A percentile compares a stretch with the other conserved stretches of the same genome.
These are phyloP conservation scores for Vigna trinervia DNA, from an alignment of 306 rosid species.

Conservation along the genomic window DNA sequence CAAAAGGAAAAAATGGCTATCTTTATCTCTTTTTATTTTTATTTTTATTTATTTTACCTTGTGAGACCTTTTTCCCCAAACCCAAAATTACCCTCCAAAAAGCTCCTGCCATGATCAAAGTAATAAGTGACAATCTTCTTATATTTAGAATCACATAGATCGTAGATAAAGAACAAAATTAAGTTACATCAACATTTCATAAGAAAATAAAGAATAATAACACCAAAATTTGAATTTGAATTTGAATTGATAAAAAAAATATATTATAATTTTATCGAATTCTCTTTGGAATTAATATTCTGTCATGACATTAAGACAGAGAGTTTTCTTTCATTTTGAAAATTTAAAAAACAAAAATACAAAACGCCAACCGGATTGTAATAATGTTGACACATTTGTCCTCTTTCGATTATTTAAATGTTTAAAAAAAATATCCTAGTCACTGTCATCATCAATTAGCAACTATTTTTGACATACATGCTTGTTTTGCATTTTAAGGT, in stretches of 20 bases:
- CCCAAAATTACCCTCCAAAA: slow-evolving; percentile 34
- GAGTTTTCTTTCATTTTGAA: neutral
- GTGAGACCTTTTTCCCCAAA: slow-evolving; percentile 32
- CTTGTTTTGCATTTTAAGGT: neutral
- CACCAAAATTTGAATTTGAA: slow-evolving; percentile 5
- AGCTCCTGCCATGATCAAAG: slow-evolving; percentile 27
- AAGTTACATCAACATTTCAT: neutral
- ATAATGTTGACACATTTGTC: slow-evolving; percentile 31
- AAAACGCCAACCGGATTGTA: slow-evolving; percentile 1
- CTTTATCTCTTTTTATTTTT: neutral
- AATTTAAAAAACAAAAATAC: too few species aligned
- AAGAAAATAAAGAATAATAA: neutral
- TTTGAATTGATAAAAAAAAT: neutral
- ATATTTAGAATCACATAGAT: slow-evolving; percentile 27
- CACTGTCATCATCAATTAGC: neutral
- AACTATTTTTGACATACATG: neutral
- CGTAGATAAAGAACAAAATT: neutral
- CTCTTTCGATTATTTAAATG: neutral
- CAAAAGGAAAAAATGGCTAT: slow-evolving; percentile 34
- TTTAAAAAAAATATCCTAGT: neutral
- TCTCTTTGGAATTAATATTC: neutral
- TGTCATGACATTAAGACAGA: neutral
- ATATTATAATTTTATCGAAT: neutral
- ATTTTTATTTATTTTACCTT: slow-evolving; percentile 13
- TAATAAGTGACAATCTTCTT: slow-evolving; percentile 40